Conservation (phyloP, 164 flowering plant genomes). For the Annona squamosa region DNA sequence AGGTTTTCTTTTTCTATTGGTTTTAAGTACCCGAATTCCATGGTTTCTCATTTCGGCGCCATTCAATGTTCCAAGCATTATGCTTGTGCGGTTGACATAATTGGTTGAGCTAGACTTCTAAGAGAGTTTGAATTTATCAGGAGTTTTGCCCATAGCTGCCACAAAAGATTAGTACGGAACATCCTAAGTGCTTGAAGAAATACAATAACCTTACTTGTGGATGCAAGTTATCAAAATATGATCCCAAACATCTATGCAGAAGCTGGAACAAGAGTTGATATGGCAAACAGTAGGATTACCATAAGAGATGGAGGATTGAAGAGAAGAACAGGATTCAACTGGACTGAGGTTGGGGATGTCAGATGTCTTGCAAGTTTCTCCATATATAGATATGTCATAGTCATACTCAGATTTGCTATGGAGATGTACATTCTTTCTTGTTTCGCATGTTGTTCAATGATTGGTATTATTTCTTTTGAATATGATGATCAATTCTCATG, state of each 20-base stretch:
- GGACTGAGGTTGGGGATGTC: conserved; percentile 3
- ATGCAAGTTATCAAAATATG: conserved; percentile 12
- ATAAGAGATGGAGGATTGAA: conserved; percentile 11
- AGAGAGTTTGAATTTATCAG: conserved; percentile 11
- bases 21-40: conserved; percentile 5
- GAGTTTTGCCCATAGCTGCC: conserved; percentile 10
- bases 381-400: conserved; percentile 9
- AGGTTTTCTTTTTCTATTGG: too few relatives aligned
- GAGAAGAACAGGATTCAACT: conserved; percentile 8
- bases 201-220: background rate
- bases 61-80: conserved; percentile 8
- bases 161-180: conserved; percentile 11
- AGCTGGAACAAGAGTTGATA: conserved; percentile 7
- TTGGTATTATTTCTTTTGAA: background rate
- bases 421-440: background rate
- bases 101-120: conserved; percentile 14
- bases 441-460: background rate
- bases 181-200: conserved; percentile 10
- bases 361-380: conserved; percentile 6
- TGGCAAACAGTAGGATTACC: conserved; percentile 4
- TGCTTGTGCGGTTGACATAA: conserved; percentile 16
- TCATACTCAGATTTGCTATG: conserved; percentile 9
- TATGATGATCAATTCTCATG: background rate
- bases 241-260: conserved; percentile 17
- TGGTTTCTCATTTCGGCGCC: conserved; percentile 6